Evolutionary conservation across 2,329 filamentous ascomycete genomes (phyloP).

Genomic region (Arthrobotrys entomopaga): DNA sequence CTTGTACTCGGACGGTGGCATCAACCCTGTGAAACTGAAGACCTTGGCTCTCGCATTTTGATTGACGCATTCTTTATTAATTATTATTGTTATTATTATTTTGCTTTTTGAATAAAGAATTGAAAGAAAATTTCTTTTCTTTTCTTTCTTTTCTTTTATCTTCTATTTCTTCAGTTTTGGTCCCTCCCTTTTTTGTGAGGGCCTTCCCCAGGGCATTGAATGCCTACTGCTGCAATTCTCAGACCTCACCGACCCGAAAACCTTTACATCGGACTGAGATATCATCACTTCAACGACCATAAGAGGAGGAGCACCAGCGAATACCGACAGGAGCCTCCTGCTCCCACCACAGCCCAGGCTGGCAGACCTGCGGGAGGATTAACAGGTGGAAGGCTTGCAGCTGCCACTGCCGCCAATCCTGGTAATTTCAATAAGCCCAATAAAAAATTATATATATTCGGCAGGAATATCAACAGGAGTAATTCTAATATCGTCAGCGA

Average conservation of each 20-base stretch:
- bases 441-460: background rate
- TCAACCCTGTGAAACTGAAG: slow-evolving; percentile 40
- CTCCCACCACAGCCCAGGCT: slow-evolving; percentile 25
- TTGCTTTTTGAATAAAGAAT: slow-evolving; percentile 37
- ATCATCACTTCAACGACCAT: slow-evolving; percentile 33
- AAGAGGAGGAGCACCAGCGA: slow-evolving; percentile 2
- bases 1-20: slow-evolving; percentile 44
- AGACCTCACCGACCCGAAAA: slow-evolving; percentile 39
- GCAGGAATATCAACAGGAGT: slow-evolving; percentile 2
- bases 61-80: slow-evolving; percentile 35
- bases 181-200: slow-evolving; percentile 38
- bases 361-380: slow-evolving; percentile 42
- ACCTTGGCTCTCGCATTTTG: slow-evolving; percentile 35
- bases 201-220: slow-evolving; percentile 38
- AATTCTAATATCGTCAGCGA: background rate
- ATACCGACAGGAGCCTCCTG: slow-evolving; percentile 4
- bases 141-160: slow-evolving; percentile 28
- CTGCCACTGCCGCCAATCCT: slow-evolving; percentile 13
- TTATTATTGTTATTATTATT: too few species aligned
- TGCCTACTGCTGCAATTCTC: slow-evolving; percentile 51
- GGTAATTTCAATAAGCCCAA: slow-evolving; percentile 23
- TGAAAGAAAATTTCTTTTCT: slow-evolving; percentile 14
- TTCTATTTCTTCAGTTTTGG: slow-evolving; percentile 30
- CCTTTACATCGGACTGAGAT: slow-evolving; percentile 38
- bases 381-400: slow-evolving; percentile 38